These are phyloP conservation scores for Hyphopichia khmerensis DNA, from an alignment of 1,139 yeast genomes.

Conservation along the genomic window DNA sequence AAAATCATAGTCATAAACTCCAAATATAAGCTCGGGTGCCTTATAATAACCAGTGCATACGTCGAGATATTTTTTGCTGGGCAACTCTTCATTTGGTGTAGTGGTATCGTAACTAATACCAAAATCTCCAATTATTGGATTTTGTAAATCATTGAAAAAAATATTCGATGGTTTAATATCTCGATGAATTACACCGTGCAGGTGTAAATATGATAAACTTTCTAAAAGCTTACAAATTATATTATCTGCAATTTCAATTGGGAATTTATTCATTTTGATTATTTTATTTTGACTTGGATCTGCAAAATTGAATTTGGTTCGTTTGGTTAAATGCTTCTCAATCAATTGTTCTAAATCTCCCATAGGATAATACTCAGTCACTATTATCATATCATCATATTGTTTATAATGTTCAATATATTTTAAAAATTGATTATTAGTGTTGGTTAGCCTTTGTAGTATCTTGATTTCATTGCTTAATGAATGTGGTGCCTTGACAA, in stretches of 20 bases:
- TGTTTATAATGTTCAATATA: slow-evolving; percentile 19
- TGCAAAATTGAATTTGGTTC: slow-evolving; percentile 20
- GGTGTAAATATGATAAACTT: slow-evolving; percentile 27
- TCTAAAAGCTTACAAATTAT: slow-evolving; percentile 20
- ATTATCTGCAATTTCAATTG: slow-evolving; percentile 10
- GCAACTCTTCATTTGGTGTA: slow-evolving; percentile 44
- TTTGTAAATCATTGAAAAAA: slow-evolving; percentile 40
- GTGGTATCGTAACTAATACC: slow-evolving; percentile 60
- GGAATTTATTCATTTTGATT: slow-evolving; percentile 13
- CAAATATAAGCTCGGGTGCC: slow-evolving; percentile 82
- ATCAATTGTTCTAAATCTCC: slow-evolving; percentile 26
- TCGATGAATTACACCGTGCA: slow-evolving; percentile 72
- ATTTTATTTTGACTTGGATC: slow-evolving; percentile 15
- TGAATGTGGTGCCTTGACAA: slow-evolving; percentile 38
- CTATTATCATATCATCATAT: slow-evolving; percentile 35
- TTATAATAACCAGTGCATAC: slow-evolving; percentile 77
- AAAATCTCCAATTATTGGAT: slow-evolving; percentile 67
- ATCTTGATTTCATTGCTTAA: slow-evolving; percentile 32
- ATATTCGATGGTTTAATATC: slow-evolving; percentile 85
- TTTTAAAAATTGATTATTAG: slow-evolving; percentile 13
- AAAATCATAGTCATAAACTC: slow-evolving; percentile 56
- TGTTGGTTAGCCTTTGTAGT: slow-evolving; percentile 19
- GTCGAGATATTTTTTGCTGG: slow-evolving; percentile 56
- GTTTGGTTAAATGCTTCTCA: slow-evolving; percentile 11
- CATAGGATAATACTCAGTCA: slow-evolving; percentile 29